These are phyloP conservation scores for Simplicillium sp. DNA, from an alignment of 2,329 filamentous ascomycete species.

Conservation along the genomic window DNA sequence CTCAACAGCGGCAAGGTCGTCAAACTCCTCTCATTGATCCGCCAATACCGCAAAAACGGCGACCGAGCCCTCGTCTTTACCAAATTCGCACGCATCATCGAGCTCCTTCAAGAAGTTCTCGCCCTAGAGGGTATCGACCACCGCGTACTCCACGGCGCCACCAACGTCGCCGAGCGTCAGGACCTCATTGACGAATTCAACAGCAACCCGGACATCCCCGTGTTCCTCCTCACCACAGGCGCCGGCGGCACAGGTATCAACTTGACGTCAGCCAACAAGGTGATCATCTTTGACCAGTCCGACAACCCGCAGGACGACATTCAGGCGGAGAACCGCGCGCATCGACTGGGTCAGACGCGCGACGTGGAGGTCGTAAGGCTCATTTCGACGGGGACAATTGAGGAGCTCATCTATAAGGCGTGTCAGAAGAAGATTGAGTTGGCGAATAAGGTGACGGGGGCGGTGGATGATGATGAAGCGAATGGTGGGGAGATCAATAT, in stretches of 20 bases:
- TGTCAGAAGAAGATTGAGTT: slow-evolving; percentile 90
- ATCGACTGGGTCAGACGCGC: slow-evolving; percentile 83
- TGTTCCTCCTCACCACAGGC: slow-evolving; percentile 88
- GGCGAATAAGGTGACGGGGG: slow-evolving; percentile 51
- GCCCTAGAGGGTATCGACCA: slow-evolving; percentile 64
- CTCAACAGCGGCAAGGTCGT: slow-evolving; percentile 73
- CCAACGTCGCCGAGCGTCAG: slow-evolving; percentile 74
- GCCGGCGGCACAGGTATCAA: slow-evolving; percentile 97
- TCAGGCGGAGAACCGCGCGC: slow-evolving; percentile 95
- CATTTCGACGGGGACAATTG: slow-evolving; percentile 72
- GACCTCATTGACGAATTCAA: slow-evolving; percentile 83
- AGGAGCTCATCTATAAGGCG: slow-evolving; percentile 85
- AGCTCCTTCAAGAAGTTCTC: slow-evolving; percentile 79
- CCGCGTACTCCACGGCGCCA: slow-evolving; percentile 79
- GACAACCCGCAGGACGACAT: slow-evolving; percentile 98
- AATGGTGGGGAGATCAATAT: slow-evolving; percentile 22
- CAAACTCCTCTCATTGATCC: slow-evolving; percentile 66
- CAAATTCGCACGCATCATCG: slow-evolving; percentile 84
- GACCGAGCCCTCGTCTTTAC: slow-evolving; percentile 88
- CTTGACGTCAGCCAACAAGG: slow-evolving; percentile 89
- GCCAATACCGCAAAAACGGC: slow-evolving; percentile 64
- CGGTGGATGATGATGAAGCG: slow-evolving; percentile 14
- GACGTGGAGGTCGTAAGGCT: slow-evolving; percentile 86
- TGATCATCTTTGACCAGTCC: slow-evolving; percentile 93
- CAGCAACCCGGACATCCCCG: slow-evolving; percentile 63